phyloP scores from a whole-genome alignment of 805 yeast genomes.

The Kodamaea nitidulidarum region DNA sequence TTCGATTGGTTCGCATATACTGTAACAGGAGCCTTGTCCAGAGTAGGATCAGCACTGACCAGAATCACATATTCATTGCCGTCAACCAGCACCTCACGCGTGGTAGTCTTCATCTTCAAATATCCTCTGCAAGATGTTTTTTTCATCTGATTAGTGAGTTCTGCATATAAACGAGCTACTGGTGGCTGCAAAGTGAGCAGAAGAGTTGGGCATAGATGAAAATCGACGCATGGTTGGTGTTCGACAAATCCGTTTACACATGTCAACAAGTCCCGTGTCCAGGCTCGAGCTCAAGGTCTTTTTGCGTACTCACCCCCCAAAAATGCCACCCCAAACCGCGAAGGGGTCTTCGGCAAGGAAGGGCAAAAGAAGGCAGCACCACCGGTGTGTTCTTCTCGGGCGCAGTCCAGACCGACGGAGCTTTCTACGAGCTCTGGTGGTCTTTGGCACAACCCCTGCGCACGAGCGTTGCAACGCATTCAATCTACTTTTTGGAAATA shows the following conservation, averaged over 20 bases:
- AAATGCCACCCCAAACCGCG: constrained; percentile 1
- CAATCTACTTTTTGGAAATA: neutral
- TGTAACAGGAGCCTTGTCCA: constrained; percentile 22
- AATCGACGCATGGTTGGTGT: neutral
- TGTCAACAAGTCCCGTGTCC: neutral
- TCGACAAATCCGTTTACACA: neutral
- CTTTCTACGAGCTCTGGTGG: neutral
- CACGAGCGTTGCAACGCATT: neutral
- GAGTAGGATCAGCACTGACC: constrained; percentile 10
- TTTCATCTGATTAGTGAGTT: neutral
- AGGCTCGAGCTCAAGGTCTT: neutral
- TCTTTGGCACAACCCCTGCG: neutral
- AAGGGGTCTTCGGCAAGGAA: neutral
- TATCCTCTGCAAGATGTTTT: too few relatives aligned
- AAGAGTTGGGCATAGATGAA: neutral
- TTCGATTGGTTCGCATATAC: constrained; percentile 26
- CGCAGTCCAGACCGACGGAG: too few relatives aligned
- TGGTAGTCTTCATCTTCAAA: constrained; percentile 8
- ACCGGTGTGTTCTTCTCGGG: too few relatives aligned
- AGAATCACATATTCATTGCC: constrained; percentile 14
- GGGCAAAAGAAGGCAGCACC: neutral
- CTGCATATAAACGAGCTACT: neutral
- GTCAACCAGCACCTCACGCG: constrained; percentile 7
- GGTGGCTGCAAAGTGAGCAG: too few relatives aligned
- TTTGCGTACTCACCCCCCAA: constrained; percentile 5